phyloP scores from a whole-genome alignment of 2,329 filamentous ascomycete species.

The Aureobasidium lini region DNA sequence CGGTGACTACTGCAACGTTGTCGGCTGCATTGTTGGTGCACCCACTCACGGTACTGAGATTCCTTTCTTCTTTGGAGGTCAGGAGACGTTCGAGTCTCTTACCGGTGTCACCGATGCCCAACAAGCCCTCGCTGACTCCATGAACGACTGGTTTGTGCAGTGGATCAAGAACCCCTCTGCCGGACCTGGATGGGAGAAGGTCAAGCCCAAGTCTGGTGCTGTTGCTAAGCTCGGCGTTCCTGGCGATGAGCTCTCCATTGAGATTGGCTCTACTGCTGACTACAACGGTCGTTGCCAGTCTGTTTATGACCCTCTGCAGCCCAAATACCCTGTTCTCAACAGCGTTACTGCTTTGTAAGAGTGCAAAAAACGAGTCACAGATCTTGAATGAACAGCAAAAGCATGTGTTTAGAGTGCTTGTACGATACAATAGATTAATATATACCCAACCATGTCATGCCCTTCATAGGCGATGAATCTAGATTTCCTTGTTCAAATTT shows the following conservation, averaged over 20 bases:
- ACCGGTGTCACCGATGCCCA: slow-evolving; percentile 1
- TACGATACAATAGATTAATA: slow-evolving; percentile 2
- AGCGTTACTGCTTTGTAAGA: slow-evolving; percentile 16
- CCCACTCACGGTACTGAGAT: slow-evolving; percentile 13
- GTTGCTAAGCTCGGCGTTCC: slow-evolving; percentile 9
- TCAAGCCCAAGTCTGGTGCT: neutral
- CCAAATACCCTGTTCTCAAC: slow-evolving; percentile 15
- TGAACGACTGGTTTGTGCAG: slow-evolving; percentile 10
- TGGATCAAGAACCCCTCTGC: slow-evolving; percentile 13
- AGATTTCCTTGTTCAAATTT: no score
- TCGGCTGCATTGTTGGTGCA: slow-evolving; percentile 5
- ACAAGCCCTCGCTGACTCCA: slow-evolving; percentile 9
- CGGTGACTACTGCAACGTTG: slow-evolving; percentile 26
- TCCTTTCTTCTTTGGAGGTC: neutral
- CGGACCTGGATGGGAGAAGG: slow-evolving; percentile 5
- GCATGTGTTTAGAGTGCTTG: neutral
- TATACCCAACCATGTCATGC: no score
- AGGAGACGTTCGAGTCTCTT: neutral
- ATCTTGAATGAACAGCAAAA: slow-evolving; percentile 11
- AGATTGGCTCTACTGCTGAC: slow-evolving; percentile 1
- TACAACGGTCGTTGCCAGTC: slow-evolving; percentile 10
- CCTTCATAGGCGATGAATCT: no score
- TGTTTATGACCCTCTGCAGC: slow-evolving; percentile 7
- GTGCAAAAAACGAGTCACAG: neutral
- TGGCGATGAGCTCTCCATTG: slow-evolving; percentile 3